Conservation (phyloP, 2,329 filamentous ascomycete genomes). For the Akanthomyces muscarius region DNA sequence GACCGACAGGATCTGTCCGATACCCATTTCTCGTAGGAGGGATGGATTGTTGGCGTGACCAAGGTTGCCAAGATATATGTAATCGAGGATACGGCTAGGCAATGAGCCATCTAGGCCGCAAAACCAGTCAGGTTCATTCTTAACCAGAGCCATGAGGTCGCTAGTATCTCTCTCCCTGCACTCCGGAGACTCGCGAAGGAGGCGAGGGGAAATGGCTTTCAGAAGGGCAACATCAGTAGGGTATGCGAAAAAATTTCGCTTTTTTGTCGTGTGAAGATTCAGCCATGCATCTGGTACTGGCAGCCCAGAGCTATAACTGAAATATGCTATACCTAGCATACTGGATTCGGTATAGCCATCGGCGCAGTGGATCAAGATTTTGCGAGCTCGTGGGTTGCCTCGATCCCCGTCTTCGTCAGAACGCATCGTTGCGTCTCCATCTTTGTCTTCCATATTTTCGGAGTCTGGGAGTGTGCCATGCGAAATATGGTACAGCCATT, state of each 20-base stretch:
- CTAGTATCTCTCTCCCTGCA: conserved; percentile 45
- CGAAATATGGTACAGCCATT: conserved; percentile 82
- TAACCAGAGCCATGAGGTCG: conserved; percentile 50
- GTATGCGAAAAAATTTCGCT: conserved; percentile 95
- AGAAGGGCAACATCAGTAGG: conserved; percentile 82
- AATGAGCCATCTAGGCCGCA: conserved; percentile 81
- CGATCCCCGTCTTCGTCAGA: conserved; percentile 29
- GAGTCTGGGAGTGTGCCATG: conserved; percentile 52
- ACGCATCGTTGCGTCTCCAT: conserved; percentile 24
- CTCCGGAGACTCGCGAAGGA: conserved; percentile 67
- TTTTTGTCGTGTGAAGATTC: conserved; percentile 71
- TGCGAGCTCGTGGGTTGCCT: conserved; percentile 43
- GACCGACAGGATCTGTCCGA: conserved; percentile 83
- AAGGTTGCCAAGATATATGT: conserved; percentile 95
- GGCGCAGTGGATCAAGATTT: conserved; percentile 84
- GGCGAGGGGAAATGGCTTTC: conserved; percentile 68
- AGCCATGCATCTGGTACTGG: conserved; percentile 85
- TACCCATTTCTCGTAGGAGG: conserved; percentile 73
- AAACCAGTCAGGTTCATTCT: conserved; percentile 73
- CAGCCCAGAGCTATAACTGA: conserved; percentile 82
- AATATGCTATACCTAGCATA: conserved; percentile 84
- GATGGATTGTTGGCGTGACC: conserved; percentile 92
- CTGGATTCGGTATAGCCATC: conserved; percentile 97
- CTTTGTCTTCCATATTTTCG: conserved; percentile 30
- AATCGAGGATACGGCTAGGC: conserved; percentile 81